Base-by-base conservation (phyloP, 2,329 filamentous ascomycete genomes). In the Stemphylium beticola region DNA sequence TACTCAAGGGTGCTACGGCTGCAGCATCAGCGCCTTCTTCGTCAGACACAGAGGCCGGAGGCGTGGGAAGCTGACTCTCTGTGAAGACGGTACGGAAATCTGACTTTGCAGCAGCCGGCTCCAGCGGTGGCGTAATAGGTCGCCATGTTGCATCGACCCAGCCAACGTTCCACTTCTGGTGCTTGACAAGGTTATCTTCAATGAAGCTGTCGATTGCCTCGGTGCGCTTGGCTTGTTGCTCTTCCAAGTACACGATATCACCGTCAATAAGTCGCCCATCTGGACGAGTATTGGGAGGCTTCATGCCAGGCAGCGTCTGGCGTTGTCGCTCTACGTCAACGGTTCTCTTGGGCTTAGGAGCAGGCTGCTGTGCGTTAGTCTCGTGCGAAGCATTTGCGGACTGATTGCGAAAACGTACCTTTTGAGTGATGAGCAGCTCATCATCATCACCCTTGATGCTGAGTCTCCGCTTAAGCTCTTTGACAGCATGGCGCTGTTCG, bases 391-490 rank as follows among this genome's bases (percentile, higher is more conserved):
- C 4, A 34, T 40, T 39, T 31, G 42, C 12, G 9, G 17, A 8
- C 20, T 47, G 3, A 14, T 37, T 33, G 12, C 32, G 18, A n/a
- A 10, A 31, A 73, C 84, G 76, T 81, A 93, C 91, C 85, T 95
- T 96, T 75, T 95, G 91, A 78, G 96, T 96, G 79, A 96, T 88
- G 69, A 82, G 78, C 68, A 82, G 77, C 74, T 97, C 92, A 68
- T 98, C 93, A 69, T 98, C 95, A 69, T 96, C 91, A 65, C 87
- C 88, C 78, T 95, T 96, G 81, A 98, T 93, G 66, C 89, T 87
- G 61, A 97, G 85, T 69, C 90, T 90, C 71, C 91, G 82, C 82
- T 98, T 98, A 76, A 90, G 87, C 63, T 93, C 87, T 81, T 96
- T 96, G 65, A 98, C 84, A 71, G 87, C 86, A 56, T 85, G 83